These are phyloP conservation scores for Didymella glomerata DNA, from an alignment of 2,329 filamentous ascomycete genomes.

Conservation along the genomic window DNA sequence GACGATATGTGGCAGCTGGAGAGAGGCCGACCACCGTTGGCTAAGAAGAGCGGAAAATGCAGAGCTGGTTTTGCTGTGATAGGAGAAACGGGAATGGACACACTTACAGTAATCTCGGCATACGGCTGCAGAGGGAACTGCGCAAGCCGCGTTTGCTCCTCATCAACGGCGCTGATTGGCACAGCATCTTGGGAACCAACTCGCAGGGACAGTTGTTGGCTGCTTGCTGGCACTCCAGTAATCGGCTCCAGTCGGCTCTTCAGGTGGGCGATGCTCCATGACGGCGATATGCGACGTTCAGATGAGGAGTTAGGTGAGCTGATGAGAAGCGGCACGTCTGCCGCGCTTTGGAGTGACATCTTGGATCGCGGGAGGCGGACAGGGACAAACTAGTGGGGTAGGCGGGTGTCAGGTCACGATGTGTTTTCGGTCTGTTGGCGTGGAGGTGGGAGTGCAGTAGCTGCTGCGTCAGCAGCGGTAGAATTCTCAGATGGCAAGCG, in stretches of 20 bases:
- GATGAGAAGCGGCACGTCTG: constrained; percentile 78
- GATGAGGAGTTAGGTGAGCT: constrained; percentile 79
- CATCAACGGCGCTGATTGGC: constrained; percentile 73
- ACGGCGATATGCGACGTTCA: constrained; percentile 89
- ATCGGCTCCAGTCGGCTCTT: constrained; percentile 90
- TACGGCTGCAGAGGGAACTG: constrained; percentile 75
- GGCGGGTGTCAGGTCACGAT: constrained; percentile 20
- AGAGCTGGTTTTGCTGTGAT: constrained; percentile 28
- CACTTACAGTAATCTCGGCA: constrained; percentile 81
- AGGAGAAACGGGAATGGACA: constrained; percentile 13
- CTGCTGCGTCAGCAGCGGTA: constrained; percentile 20
- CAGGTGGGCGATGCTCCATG: constrained; percentile 86
- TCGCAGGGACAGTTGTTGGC: constrained; percentile 78
- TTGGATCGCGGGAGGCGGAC: constrained; percentile 17
- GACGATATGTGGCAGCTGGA: constrained; percentile 40
- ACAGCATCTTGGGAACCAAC: constrained; percentile 69
- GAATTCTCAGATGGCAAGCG: constrained; percentile 11
- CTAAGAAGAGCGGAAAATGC: constrained; percentile 27
- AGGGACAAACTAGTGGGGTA: constrained; percentile 24
- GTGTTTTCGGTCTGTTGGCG: constrained; percentile 17
- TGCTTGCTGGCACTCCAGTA: constrained; percentile 85
- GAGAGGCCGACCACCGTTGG: constrained; percentile 34
- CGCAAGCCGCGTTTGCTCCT: constrained; percentile 72
- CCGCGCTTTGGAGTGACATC: constrained; percentile 59
- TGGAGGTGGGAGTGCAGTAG: constrained; percentile 22